phyloP scores from a whole-genome alignment of 2,329 filamentous ascomycete genomes.

The Fusarium compactum region DNA sequence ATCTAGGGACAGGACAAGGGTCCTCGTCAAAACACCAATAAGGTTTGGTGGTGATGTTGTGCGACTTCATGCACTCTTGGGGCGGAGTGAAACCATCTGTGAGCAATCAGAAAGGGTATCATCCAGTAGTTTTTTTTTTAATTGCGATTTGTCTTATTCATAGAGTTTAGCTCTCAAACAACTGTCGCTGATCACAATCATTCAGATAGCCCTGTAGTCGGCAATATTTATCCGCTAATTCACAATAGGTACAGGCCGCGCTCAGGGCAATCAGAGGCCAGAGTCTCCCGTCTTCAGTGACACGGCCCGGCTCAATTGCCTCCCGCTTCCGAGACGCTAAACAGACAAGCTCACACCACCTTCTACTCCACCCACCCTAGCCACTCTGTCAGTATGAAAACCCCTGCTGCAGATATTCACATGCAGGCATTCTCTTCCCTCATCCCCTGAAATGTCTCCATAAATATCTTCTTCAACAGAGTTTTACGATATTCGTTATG shows the following conservation, averaged over 20 bases:
- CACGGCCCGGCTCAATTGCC: neutral
- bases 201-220: neutral
- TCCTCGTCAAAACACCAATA: neutral
- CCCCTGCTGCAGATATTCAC: slow-evolving; percentile 1
- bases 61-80: neutral
- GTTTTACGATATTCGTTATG: neutral
- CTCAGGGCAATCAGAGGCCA: neutral
- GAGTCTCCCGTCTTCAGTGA: neutral
- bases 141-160: neutral
- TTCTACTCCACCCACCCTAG: neutral
- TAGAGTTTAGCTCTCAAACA: neutral
- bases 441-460: neutral
- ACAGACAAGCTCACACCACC: neutral
- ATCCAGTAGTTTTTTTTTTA: neutral
- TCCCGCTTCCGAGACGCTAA: neutral
- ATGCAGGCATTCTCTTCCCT: neutral
- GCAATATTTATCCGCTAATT: neutral
- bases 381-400: too few species aligned
- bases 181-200: neutral
- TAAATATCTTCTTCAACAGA: neutral
- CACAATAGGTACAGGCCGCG: too few species aligned
- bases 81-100: neutral
- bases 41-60: neutral
- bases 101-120: slow-evolving; percentile 1
- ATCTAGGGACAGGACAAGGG: neutral